Evolutionary conservation across 192 early-diverging fungal species (phyloP).

Genomic region (Rhizophagus clarus): DNA sequence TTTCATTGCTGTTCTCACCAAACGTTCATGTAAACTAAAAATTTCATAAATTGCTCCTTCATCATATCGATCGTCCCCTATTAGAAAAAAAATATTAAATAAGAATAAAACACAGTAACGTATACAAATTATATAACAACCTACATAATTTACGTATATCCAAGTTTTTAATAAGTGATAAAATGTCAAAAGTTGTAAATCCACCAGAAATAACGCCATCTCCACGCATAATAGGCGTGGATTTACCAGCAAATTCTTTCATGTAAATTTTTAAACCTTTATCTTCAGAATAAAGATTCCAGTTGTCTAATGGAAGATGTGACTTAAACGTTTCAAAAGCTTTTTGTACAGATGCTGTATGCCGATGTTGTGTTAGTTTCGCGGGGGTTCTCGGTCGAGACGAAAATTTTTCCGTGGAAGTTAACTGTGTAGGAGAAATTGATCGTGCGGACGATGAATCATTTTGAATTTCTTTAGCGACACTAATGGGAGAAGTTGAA

Average conservation of each 20-base stretch:
- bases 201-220: slow-evolving; percentile 51
- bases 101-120: background rate
- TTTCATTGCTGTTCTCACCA: slow-evolving; percentile 44
- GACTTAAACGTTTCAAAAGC: slow-evolving; percentile 51
- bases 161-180: slow-evolving; percentile 50
- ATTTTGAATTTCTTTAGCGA: background rate
- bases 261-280: slow-evolving; percentile 53
- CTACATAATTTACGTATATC: slow-evolving; percentile 52
- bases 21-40: slow-evolving; percentile 55
- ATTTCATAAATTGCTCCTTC: slow-evolving; percentile 50
- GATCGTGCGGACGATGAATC: background rate
- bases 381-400: background rate
- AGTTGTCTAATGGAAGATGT: slow-evolving; percentile 45
- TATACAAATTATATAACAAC: background rate
- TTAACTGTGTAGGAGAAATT: background rate
- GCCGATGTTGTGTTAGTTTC: slow-evolving; percentile 35
- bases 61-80: slow-evolving; percentile 48
- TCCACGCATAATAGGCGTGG: slow-evolving; percentile 52
- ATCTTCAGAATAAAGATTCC: slow-evolving; percentile 49
- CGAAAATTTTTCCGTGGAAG: background rate
- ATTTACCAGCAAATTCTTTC: slow-evolving; percentile 38
- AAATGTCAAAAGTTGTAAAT: slow-evolving; percentile 58
- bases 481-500: background rate
- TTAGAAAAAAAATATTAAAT: background rate
- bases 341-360: slow-evolving; percentile 43